Conservation (phyloP, 192 early-diverging fungal species). For the Backusella tarrabulga region DNA sequence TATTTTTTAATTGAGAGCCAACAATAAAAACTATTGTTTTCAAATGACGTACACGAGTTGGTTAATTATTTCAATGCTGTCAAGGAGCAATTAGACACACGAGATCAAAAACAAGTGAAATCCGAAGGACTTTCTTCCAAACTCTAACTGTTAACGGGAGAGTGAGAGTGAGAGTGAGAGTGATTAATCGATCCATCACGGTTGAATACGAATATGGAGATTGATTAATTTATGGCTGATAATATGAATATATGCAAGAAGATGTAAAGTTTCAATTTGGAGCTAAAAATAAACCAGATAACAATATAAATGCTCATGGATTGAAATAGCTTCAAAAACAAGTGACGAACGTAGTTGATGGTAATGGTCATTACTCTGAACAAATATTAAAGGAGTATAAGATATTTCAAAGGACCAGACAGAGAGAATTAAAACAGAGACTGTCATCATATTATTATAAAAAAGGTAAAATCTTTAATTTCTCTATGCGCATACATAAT, state of each 20-base stretch:
- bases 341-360: slow-evolving; percentile 66
- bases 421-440: slow-evolving; percentile 74
- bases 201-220: slow-evolving; percentile 25
- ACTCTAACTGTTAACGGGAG: slow-evolving; percentile 60
- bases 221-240: slow-evolving; percentile 78
- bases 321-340: slow-evolving; percentile 56
- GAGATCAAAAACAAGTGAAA: slow-evolving; percentile 89
- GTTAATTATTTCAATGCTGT: slow-evolving; percentile 70
- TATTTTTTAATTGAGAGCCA: slow-evolving; percentile 30
- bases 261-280: slow-evolving; percentile 75
- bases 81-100: slow-evolving; percentile 73
- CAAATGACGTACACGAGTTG: slow-evolving; percentile 79
- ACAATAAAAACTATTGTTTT: slow-evolving; percentile 62
- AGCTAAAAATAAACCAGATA: slow-evolving; percentile 69
- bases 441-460: slow-evolving; percentile 76
- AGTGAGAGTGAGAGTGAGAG: too few relatives aligned
- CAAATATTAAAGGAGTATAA: slow-evolving; percentile 78
- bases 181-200: slow-evolving; percentile 44
- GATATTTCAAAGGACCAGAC: slow-evolving; percentile 73
- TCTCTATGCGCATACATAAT: too few relatives aligned
- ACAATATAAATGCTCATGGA: slow-evolving; percentile 31
- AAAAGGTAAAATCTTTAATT: slow-evolving; percentile 35
- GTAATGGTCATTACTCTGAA: slow-evolving; percentile 65
- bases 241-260: slow-evolving; percentile 84
- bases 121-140: slow-evolving; percentile 77